Evolutionary conservation across 495 filamentous ascomycete species (phyloP).

Genomic region (Pyrenula massariospora): DNA sequence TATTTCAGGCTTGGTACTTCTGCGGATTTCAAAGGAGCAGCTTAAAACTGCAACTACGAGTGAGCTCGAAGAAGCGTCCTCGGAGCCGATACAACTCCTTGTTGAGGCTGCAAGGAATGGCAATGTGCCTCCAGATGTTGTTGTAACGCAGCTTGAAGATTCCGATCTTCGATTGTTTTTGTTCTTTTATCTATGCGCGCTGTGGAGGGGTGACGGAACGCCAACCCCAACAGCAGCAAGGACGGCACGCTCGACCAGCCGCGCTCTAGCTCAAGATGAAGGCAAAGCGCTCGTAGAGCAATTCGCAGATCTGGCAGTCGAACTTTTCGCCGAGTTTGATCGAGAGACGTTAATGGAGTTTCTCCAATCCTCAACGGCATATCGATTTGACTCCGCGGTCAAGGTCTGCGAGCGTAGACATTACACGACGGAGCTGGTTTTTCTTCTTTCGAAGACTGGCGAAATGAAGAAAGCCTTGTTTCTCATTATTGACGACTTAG

Average conservation of each 20-base stretch:
- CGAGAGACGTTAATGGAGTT: slow-evolving; percentile 72
- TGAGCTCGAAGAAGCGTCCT: slow-evolving; percentile 65
- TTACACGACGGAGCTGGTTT: slow-evolving; percentile 84
- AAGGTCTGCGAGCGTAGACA: slow-evolving; percentile 63
- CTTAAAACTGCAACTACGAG: slow-evolving; percentile 48
- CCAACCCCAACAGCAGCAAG: slow-evolving; percentile 23
- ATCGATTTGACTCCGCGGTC: slow-evolving; percentile 67
- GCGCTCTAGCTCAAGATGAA: slow-evolving; percentile 32
- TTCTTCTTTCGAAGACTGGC: slow-evolving; percentile 86
- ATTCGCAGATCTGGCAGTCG: slow-evolving; percentile 74
- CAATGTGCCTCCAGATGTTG: slow-evolving; percentile 63
- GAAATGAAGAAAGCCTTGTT: slow-evolving; percentile 81
- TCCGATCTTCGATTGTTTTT: slow-evolving; percentile 54
- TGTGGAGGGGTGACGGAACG: slow-evolving; percentile 65
- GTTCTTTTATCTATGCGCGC: slow-evolving; percentile 78
- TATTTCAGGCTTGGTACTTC: slow-evolving; percentile 74
- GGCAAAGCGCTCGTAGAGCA: slow-evolving; percentile 71
- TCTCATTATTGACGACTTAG: slow-evolving; percentile 79
- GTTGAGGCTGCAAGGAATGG: slow-evolving; percentile 86
- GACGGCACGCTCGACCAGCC: slow-evolving; percentile 22
- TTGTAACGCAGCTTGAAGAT: slow-evolving; percentile 60
- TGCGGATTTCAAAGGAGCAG: slow-evolving; percentile 69
- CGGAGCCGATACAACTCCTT: slow-evolving; percentile 73
- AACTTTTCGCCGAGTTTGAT: slow-evolving; percentile 76
- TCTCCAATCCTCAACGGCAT: slow-evolving; percentile 70